phyloP scores from a whole-genome alignment of 1,284 basidiomycete genomes.

The Serendipita sp. region DNA sequence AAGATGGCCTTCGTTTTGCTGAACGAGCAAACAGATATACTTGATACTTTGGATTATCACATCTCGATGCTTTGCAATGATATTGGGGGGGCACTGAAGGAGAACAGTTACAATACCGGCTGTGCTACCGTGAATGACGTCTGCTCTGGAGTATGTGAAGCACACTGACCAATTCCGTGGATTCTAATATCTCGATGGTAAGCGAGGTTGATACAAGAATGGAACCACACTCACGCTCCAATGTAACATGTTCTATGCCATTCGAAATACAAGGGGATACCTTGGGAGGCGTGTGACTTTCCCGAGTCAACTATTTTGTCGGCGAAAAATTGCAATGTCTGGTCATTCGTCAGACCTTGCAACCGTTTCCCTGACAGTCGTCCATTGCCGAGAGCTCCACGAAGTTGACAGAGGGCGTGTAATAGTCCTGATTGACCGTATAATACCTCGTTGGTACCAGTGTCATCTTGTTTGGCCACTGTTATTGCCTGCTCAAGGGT shows the following conservation, averaged over 20 bases:
- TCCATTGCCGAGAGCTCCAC: neutral
- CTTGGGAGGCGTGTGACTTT: neutral
- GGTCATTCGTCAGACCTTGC: neutral
- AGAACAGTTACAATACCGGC: neutral
- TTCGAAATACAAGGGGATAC: neutral
- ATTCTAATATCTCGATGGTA: neutral
- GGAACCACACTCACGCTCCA: neutral
- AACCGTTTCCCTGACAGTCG: neutral
- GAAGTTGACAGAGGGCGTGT: neutral
- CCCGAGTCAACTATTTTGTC: neutral
- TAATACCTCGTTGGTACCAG: neutral
- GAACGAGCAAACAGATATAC: neutral
- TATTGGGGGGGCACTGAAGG: constrained; percentile 8
- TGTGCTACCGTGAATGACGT: neutral
- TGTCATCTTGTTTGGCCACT: neutral
- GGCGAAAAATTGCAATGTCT: neutral
- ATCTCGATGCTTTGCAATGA: constrained; percentile 4
- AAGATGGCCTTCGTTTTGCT: constrained; percentile 9
- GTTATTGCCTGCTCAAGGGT: neutral
- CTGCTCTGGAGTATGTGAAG: neutral
- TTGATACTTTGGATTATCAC: neutral
- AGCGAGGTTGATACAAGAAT: neutral
- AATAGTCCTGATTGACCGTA: neutral
- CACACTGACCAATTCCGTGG: neutral
- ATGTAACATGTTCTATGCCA: neutral